Evolutionary conservation across 345 rosid species (phyloP).

Genomic region (Sisymbrium altissimum): DNA sequence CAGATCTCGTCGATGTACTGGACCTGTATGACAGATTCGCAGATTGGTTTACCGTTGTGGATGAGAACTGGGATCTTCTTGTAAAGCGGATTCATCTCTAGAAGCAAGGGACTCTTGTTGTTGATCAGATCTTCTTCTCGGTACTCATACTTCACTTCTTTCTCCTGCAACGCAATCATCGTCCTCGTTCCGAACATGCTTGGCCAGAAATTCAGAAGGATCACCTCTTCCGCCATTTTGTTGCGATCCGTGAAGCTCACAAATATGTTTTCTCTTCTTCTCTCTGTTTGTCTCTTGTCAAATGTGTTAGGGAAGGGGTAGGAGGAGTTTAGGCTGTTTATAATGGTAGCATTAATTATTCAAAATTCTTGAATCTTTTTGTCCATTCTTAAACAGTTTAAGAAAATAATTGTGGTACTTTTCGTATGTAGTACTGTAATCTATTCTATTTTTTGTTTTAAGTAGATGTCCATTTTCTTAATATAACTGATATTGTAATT

Average conservation of each 20-base stretch:
- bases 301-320: neutral
- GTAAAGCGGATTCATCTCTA: neutral
- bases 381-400: neutral
- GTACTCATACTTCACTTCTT: neutral
- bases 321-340: neutral
- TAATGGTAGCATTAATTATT: neutral
- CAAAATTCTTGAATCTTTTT: neutral
- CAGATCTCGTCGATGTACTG: constrained; percentile 7
- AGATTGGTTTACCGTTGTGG: constrained; percentile 10
- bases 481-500: neutral
- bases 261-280: neutral
- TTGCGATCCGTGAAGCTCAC: neutral
- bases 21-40: neutral
- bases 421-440: neutral
- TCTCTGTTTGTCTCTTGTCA: neutral
- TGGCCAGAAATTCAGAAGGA: constrained; percentile 11
- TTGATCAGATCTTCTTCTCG: neutral
- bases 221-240: constrained; percentile 5
- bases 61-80: constrained; percentile 8
- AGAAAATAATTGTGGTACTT: neutral
- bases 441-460: neutral
- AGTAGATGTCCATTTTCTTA: neutral
- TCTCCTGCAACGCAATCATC: neutral
- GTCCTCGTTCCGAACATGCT: neutral
- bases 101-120: neutral